Evolutionary conservation across 495 filamentous ascomycete species (phyloP).

Genomic region (Aspergillus affinis): DNA sequence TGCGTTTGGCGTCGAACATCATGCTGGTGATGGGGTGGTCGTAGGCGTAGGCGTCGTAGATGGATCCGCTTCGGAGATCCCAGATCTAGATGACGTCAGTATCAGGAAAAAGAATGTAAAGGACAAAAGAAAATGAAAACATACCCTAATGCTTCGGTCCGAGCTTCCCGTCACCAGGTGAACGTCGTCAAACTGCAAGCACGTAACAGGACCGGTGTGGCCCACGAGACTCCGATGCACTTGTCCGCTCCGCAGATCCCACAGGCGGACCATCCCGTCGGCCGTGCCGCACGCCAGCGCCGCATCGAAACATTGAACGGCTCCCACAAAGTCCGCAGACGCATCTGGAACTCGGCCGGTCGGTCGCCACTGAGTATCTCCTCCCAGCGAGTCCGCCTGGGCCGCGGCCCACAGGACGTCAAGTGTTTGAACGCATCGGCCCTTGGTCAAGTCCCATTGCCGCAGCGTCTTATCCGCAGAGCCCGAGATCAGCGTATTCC

Average conservation of each 20-base stretch:
- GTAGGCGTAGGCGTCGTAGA: slow-evolving; percentile 95
- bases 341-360: slow-evolving; percentile 61
- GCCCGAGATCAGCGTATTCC: slow-evolving; percentile 87
- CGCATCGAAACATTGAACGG: slow-evolving; percentile 94
- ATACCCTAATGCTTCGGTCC: slow-evolving; percentile 91
- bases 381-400: slow-evolving; percentile 73
- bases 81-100: slow-evolving; percentile 69
- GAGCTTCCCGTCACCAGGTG: slow-evolving; percentile 92
- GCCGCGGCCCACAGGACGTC: slow-evolving; percentile 99
- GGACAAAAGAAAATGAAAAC: slow-evolving; percentile 25
- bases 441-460: slow-evolving; percentile 96
- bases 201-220: slow-evolving; percentile 93
- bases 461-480: slow-evolving; percentile 95
- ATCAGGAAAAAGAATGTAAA: slow-evolving; percentile 1
- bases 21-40: slow-evolving; percentile 91
- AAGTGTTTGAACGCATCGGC: slow-evolving; percentile 93
- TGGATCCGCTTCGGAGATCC: slow-evolving; percentile 95
- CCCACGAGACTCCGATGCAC: slow-evolving; percentile 95
- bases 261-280: slow-evolving; percentile 95
- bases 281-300: slow-evolving; percentile 97
- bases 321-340: slow-evolving; percentile 89
- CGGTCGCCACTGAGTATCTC: slow-evolving; percentile 54
- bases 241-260: slow-evolving; percentile 95
- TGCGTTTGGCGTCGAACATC: slow-evolving; percentile 94
- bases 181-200: slow-evolving; percentile 93